A percentile compares a stretch with the other conserved stretches of the same genome.
Conservation (phyloP, 2,329 filamentous ascomycete genomes). For the Ophiostoma triangulosporum region DNA sequence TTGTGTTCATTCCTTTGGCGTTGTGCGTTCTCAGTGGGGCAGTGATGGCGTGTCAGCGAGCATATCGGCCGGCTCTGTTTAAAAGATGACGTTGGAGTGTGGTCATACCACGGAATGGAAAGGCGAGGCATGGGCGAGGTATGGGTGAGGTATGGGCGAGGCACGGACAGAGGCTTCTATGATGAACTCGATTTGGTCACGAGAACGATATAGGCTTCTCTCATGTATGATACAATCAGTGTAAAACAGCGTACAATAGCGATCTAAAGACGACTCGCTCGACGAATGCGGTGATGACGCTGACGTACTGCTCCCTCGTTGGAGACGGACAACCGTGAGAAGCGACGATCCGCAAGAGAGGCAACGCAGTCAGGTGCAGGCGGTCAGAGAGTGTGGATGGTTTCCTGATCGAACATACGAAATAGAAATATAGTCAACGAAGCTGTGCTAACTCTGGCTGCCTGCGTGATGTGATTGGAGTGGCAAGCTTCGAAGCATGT, state of each 20-base stretch:
- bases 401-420: neutral
- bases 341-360: neutral
- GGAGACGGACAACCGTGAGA: neutral
- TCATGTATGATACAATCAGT: neutral
- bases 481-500: neutral
- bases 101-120: too few relatives aligned
- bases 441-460: neutral
- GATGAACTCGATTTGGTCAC: neutral
- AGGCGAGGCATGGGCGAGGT: too few relatives aligned
- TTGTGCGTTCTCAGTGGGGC: neutral
- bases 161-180: too few relatives aligned
- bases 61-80: too few relatives aligned
- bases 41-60: neutral
- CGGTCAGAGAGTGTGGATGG: neutral
- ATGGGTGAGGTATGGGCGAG: neutral
- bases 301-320: neutral
- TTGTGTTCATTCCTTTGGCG: neutral
- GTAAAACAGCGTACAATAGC: neutral
- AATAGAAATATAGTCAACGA: neutral
- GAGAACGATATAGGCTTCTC: neutral
- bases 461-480: neutral
- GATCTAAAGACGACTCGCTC: neutral
- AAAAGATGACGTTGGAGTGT: too few relatives aligned
- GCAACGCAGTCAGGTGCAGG: neutral
- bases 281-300: too few relatives aligned